phyloP scores from a whole-genome alignment of 345 rosid genomes.

The Arabidopsis arenosa region DNA sequence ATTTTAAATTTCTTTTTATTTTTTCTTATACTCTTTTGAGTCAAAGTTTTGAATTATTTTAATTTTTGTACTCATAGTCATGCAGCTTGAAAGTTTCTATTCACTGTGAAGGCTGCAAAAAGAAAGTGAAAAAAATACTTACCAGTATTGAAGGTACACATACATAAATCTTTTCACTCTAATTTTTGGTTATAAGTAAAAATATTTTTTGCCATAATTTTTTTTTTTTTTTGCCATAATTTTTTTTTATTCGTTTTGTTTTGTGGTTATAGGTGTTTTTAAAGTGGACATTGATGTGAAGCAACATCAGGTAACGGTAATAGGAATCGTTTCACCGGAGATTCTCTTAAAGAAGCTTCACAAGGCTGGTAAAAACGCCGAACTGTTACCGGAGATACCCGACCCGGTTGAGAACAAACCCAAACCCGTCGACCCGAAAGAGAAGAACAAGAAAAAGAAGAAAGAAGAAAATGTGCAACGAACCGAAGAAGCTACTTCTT shows the following conservation, averaged over 20 bases:
- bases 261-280: conserved; percentile 66
- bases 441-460: conserved; percentile 46
- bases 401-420: conserved; percentile 38
- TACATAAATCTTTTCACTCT: not conserved
- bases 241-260: too few species aligned
- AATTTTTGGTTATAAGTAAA: too few species aligned
- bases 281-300: conserved; percentile 60
- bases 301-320: conserved; percentile 68
- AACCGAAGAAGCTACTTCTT: conserved; percentile 13
- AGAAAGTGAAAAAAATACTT: conserved; percentile 73
- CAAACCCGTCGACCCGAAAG: conserved; percentile 40
- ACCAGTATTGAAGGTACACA: conserved; percentile 66
- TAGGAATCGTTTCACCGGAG: conserved; percentile 56
- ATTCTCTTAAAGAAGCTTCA: conserved; percentile 67
- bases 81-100: conserved; percentile 69
- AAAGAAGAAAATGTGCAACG: conserved; percentile 24
- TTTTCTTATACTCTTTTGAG: not conserved
- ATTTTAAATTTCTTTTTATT: not conserved
- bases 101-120: conserved; percentile 91
- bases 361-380: conserved; percentile 72
- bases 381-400: conserved; percentile 56
- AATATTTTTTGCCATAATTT: too few species aligned
- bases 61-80: conserved; percentile 48
- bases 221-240: too few species aligned
- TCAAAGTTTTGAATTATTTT: not conserved